A percentile compares a stretch with the other conserved stretches of the same genome.
Evolutionary conservation across 768 basidiomycete genomes (phyloP).

Genomic region (Pleurotus ostreatus): DNA sequence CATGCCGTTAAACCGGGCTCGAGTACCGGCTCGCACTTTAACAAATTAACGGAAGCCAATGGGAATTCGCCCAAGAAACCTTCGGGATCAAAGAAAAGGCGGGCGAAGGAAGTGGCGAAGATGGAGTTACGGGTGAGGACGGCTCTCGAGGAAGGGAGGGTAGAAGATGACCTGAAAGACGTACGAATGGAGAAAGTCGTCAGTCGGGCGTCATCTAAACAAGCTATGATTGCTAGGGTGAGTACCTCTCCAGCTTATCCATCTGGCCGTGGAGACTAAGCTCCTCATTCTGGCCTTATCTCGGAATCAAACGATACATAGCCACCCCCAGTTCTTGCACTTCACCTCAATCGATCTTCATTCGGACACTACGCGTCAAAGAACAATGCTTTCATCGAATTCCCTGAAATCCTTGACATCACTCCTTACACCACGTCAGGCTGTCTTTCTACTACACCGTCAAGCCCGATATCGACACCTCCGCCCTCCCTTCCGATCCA

Average conservation of each 20-base stretch:
- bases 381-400: conserved; percentile 77
- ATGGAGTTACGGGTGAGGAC: conserved; percentile 57
- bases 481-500: conserved; percentile 35
- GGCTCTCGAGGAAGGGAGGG: conserved; percentile 67
- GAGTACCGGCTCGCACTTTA: background rate
- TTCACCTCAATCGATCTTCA: conserved; percentile 91
- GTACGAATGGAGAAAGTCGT: conserved; percentile 75
- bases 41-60: conserved; percentile 20
- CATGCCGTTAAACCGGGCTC: background rate
- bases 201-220: conserved; percentile 77
- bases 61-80: conserved; percentile 33
- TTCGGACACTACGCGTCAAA: conserved; percentile 73
- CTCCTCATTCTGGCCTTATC: background rate
- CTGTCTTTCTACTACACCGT: conserved; percentile 65
- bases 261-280: background rate
- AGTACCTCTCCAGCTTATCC: conserved; percentile 21
- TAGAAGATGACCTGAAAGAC: conserved; percentile 82
- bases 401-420: conserved; percentile 87
- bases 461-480: conserved; percentile 66
- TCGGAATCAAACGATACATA: conserved; percentile 21
- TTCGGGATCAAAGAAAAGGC: conserved; percentile 70
- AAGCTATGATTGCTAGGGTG: conserved; percentile 89
- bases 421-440: conserved; percentile 86
- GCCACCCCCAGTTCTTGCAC: conserved; percentile 82
- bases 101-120: conserved; percentile 66